Evolutionary conservation across 2,329 filamentous ascomycete genomes (phyloP).

Genomic region (Gyromitra esculenta): DNA sequence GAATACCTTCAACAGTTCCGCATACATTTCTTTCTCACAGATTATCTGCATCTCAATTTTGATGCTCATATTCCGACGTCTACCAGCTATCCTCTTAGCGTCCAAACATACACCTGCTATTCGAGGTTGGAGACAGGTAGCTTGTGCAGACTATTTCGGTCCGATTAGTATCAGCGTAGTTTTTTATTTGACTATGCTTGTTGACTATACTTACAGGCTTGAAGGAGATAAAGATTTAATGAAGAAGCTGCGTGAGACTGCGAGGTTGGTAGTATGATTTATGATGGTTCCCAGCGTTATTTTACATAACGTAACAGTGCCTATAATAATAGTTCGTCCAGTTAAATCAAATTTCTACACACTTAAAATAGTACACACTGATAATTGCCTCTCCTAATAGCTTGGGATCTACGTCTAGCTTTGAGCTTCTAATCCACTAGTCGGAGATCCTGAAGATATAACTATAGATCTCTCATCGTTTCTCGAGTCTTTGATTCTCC

Average conservation of each 20-base stretch:
- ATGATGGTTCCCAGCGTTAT: conserved; percentile 51
- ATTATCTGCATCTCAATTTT: conserved; percentile 78
- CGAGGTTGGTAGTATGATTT: conserved; percentile 46
- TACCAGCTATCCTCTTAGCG: conserved; percentile 78
- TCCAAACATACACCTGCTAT: conserved; percentile 83
- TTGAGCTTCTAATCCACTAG: background rate
- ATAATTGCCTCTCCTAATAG: background rate
- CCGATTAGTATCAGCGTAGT: conserved; percentile 90
- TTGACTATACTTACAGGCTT: conserved; percentile 74
- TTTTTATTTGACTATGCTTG: conserved; percentile 84
- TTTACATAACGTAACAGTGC: conserved; percentile 54
- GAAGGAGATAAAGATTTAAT: background rate
- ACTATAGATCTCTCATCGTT: background rate
- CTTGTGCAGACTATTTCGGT: conserved; percentile 92
- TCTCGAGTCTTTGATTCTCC: background rate
- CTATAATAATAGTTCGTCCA: conserved; percentile 47
- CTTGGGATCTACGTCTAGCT: background rate
- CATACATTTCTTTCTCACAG: conserved; percentile 75
- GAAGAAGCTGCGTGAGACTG: conserved; percentile 6
- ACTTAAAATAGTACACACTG: background rate
- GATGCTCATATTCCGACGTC: conserved; percentile 78
- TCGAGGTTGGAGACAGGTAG: conserved; percentile 75
- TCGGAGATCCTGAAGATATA: background rate
- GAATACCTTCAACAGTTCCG: conserved; percentile 70
- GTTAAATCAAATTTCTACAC: background rate